These are phyloP conservation scores for Kwoniella dejecticola DNA, from an alignment of 768 basidiomycete species.

Conservation along the genomic window DNA sequence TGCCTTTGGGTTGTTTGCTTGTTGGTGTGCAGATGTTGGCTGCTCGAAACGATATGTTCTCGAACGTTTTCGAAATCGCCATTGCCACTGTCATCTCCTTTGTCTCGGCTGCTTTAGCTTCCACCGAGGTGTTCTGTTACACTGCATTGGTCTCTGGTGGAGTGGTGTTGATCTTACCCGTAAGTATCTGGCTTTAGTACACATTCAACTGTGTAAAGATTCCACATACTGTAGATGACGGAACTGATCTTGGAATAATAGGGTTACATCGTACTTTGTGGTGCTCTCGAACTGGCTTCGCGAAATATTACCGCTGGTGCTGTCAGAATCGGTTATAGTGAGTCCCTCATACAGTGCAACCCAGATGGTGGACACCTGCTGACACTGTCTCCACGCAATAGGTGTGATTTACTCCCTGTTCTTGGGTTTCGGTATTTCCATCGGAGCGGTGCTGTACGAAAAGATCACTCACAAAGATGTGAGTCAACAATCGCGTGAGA, in stretches of 20 bases:
- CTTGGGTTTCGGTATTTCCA: slow-evolving; percentile 69
- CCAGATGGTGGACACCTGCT: no score
- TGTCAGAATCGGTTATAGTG: slow-evolving; percentile 74
- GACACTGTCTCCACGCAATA: no score
- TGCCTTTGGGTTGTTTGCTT: slow-evolving; percentile 75
- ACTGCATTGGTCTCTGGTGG: slow-evolving; percentile 75
- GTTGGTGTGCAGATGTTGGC: slow-evolving; percentile 72
- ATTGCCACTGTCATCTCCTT: slow-evolving; percentile 79
- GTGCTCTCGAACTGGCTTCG: slow-evolving; percentile 75
- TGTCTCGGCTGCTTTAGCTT: slow-evolving; percentile 71
- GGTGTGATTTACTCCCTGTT: slow-evolving; percentile 66
- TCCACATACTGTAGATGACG: no score
- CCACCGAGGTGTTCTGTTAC: slow-evolving; percentile 73
- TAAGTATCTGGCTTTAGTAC: slow-evolving; percentile 59
- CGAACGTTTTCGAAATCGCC: slow-evolving; percentile 73
- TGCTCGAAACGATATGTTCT: slow-evolving; percentile 74
- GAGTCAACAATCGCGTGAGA: neutral
- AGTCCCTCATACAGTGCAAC: slow-evolving; percentile 7
- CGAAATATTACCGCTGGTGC: slow-evolving; percentile 82
- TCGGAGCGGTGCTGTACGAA: slow-evolving; percentile 71
- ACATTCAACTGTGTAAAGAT: no score
- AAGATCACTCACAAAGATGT: slow-evolving; percentile 60
- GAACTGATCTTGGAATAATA: slow-evolving; percentile 7
- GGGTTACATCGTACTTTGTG: slow-evolving; percentile 59
- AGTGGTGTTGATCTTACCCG: slow-evolving; percentile 77